These are phyloP conservation scores for Ustilago vetiveriae DNA, from an alignment of 1,284 basidiomycete species.

Conservation along the genomic window DNA sequence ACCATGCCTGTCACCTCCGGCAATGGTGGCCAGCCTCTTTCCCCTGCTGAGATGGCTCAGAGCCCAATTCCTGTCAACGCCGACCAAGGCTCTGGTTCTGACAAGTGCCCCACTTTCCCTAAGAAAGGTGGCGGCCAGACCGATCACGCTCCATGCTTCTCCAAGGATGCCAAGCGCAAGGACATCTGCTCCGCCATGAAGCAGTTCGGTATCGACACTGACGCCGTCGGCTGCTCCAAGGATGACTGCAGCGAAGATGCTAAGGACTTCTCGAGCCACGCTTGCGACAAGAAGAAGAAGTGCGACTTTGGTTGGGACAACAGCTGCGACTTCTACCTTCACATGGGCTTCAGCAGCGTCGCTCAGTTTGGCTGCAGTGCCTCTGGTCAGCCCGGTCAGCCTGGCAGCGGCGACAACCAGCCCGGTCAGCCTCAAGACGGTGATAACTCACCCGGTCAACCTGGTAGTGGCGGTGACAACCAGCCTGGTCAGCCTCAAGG, in stretches of 20 bases:
- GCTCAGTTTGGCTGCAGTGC: slow-evolving; percentile 36
- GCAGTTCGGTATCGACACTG: slow-evolving; percentile 39
- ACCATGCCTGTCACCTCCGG: neutral
- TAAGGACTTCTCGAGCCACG: slow-evolving; percentile 45
- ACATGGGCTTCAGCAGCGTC: slow-evolving; percentile 40
- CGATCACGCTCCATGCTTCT: slow-evolving; percentile 40
- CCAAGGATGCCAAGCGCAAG: slow-evolving; percentile 27
- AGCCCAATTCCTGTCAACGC: slow-evolving; percentile 9
- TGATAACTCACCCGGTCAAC: too few relatives aligned
- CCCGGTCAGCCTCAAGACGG: neutral
- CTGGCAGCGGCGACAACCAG: neutral
- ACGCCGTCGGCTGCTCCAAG: slow-evolving; percentile 21
- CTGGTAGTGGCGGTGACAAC: neutral
- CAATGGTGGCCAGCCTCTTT: slow-evolving; percentile 3
- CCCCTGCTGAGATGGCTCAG: neutral
- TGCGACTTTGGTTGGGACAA: slow-evolving; percentile 43
- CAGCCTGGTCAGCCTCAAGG: neutral
- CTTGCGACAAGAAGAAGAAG: slow-evolving; percentile 36
- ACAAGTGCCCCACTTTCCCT: slow-evolving; percentile 44
- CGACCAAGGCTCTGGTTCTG: neutral
- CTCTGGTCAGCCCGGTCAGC: slow-evolving; percentile 1
- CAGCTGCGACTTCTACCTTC: slow-evolving; percentile 34
- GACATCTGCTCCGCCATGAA: slow-evolving; percentile 48
- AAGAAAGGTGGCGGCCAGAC: slow-evolving; percentile 29
- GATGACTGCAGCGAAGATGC: slow-evolving; percentile 38